Base-by-base conservation (phyloP, 352 stramenopile genomes). In the Globisporangium uncinulatum region DNA sequence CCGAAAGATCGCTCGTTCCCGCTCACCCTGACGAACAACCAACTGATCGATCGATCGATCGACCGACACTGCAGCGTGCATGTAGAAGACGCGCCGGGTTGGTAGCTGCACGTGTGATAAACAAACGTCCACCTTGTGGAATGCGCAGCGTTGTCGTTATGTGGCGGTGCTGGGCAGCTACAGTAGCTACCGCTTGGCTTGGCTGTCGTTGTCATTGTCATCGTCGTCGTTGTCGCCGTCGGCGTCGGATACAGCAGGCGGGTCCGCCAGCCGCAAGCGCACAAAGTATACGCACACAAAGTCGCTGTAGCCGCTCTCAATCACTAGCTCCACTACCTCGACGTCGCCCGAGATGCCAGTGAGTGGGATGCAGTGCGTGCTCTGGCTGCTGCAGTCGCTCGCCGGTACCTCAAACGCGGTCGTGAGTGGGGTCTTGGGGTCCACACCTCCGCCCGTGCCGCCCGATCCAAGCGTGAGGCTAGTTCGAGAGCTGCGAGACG, bases 231-330 rank as follows among this genome's bases (percentile, higher is more conserved):
- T 14, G 20, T 43, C 51, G 43, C 8, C 46, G 36, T 32, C 39
- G 24, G 6, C 17, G 17, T 19, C 48, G 39, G 37, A 19, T 39
- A 57, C 31, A 55, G 71, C 36, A 78, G 64, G 51, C 72, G 67
- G 51, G 17, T 64, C 58, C 5, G 58, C 51, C 24, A 64, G 51
- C 4, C 58, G 47, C 24, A 64, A 51, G n/a, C 36, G 43, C 29
- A 90, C 70, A 32, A 74, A 82, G 61, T 88, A 87, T 21, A 90
- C 71, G 31, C 81, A 67, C 34, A 79, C 77, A 71, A 90, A 90
- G 57, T 88, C 79, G 59, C 62, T 76, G 50, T 74, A 77, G 53
- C 77, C 74, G 56, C 75, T 85, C 54, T 86, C 73, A 67, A 90
- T 80, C 45, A 70, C 70, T 70, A 90, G 66, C 62, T 90, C 75